phyloP scores from a whole-genome alignment of 2,329 filamentous ascomycete species.

The Colletotrichum karsti region DNA sequence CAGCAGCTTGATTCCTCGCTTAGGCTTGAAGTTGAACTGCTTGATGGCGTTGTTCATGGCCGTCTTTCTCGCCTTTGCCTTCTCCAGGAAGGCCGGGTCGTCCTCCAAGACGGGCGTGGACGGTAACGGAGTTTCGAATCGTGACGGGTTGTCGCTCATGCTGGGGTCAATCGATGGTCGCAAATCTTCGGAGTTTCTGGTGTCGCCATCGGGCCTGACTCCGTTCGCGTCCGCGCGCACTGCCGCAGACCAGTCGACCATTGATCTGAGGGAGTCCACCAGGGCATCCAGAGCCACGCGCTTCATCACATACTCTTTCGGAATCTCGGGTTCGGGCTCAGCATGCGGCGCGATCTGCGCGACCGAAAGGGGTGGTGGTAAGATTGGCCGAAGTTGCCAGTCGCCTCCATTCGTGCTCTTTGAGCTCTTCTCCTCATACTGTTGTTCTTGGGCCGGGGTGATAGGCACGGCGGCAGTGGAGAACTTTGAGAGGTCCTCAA shows the following conservation, averaged over 20 bases:
- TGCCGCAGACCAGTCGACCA: slow-evolving; percentile 88
- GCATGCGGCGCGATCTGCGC: slow-evolving; percentile 72
- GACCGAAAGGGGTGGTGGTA: slow-evolving; percentile 87
- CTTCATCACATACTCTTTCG: slow-evolving; percentile 91
- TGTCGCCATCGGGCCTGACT: slow-evolving; percentile 39
- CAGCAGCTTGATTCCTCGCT: slow-evolving; percentile 87
- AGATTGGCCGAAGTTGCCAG: slow-evolving; percentile 86
- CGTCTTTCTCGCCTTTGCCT: slow-evolving; percentile 92
- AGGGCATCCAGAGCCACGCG: slow-evolving; percentile 87
- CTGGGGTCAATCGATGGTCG: slow-evolving; percentile 76
- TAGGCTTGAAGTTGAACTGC: slow-evolving; percentile 98
- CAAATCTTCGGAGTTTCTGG: slow-evolving; percentile 49
- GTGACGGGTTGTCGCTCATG: slow-evolving; percentile 66
- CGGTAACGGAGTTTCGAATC: slow-evolving; percentile 67
- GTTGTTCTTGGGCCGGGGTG: slow-evolving; percentile 80
- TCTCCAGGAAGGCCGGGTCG: slow-evolving; percentile 93
- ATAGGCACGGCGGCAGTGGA: slow-evolving; percentile 82
- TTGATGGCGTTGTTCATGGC: slow-evolving; percentile 88
- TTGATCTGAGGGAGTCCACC: slow-evolving; percentile 86
- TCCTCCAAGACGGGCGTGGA: slow-evolving; percentile 82
- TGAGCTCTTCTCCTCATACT: slow-evolving; percentile 81
- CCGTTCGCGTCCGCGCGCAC: slow-evolving; percentile 68
- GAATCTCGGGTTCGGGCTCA: slow-evolving; percentile 75
- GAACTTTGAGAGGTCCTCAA: slow-evolving; percentile 91
- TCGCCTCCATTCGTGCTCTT: slow-evolving; percentile 71